Percentiles rank a stretch among this genome's conserved stretches.
phyloP scores from a whole-genome alignment of 768 basidiomycete genomes.

The Boletus rubescentipes region DNA sequence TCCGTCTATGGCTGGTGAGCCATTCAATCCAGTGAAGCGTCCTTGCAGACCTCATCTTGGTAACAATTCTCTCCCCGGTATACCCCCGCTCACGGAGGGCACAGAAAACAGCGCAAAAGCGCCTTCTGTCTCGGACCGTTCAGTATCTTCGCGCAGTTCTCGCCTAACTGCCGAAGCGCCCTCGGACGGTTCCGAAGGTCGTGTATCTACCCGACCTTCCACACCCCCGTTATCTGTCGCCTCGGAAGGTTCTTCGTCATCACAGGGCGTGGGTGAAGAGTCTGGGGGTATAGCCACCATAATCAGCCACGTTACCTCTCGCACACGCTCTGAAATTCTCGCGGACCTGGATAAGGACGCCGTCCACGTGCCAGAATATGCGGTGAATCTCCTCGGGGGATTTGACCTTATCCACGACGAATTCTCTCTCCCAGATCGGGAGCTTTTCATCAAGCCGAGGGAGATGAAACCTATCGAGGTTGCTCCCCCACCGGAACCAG shows the following conservation, averaged over 20 bases:
- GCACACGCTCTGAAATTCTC: conserved; percentile 39
- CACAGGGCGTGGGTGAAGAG: conserved; percentile 20
- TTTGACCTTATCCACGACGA: conserved; percentile 40
- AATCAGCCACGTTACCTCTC: conserved; percentile 33
- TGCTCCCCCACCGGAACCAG: conserved; percentile 24
- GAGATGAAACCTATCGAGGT: conserved; percentile 31
- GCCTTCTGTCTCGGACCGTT: conserved; percentile 18
- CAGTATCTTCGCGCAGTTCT: conserved; percentile 21
- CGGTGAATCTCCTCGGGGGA: conserved; percentile 42
- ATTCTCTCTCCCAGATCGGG: conserved; percentile 32
- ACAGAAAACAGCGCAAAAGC: conserved; percentile 17
- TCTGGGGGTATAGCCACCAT: conserved; percentile 37
- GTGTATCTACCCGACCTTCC: conserved; percentile 25
- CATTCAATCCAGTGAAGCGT: conserved; percentile 31
- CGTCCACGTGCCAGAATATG: conserved; percentile 44
- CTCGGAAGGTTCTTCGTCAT: conserved; percentile 25
- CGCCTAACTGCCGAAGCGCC: conserved; percentile 21
- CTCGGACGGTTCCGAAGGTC: conserved; percentile 24
- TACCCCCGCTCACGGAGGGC: conserved; percentile 15
- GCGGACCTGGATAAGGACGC: conserved; percentile 33
- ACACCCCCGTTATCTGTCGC: conserved; percentile 31
- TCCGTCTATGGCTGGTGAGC: conserved; percentile 26
- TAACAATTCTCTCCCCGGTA: conserved; percentile 19
- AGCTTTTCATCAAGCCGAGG: conserved; percentile 28
- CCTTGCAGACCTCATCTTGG: conserved; percentile 23